Conservation (phyloP, 768 basidiomycete species). For the Lepiota brunneoincarnata region DNA sequence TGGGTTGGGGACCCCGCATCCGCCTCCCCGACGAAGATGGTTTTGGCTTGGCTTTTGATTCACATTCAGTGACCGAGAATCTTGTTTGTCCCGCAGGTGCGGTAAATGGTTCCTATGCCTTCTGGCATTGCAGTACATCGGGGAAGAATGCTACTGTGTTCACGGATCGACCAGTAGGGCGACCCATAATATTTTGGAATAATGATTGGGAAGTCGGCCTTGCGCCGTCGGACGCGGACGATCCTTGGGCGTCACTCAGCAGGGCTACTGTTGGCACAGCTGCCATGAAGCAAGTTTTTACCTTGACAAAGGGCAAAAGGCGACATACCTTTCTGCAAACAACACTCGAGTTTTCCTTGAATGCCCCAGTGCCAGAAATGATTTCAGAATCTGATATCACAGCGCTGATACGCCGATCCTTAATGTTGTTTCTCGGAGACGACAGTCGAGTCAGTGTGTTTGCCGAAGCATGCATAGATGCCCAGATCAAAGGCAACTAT, state of each 20-base stretch:
- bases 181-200: slow-evolving; percentile 18
- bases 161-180: slow-evolving; percentile 8
- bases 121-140: slow-evolving; percentile 12
- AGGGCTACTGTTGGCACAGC: slow-evolving; percentile 14
- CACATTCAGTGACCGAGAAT: background rate
- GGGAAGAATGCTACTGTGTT: slow-evolving; percentile 9
- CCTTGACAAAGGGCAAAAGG: too few species aligned
- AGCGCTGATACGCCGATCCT: too few species aligned
- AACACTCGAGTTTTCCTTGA: too few species aligned
- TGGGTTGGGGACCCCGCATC: slow-evolving; percentile 12
- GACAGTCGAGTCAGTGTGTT: too few species aligned
- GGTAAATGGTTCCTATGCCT: background rate
- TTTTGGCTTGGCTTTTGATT: slow-evolving; percentile 14
- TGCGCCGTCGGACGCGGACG: slow-evolving; percentile 13
- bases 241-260: slow-evolving; percentile 14
- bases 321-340: too few species aligned
- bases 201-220: slow-evolving; percentile 9
- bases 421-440: too few species aligned
- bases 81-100: background rate
- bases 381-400: too few species aligned
- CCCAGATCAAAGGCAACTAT: too few species aligned
- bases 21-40: slow-evolving; percentile 18
- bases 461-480: too few species aligned
- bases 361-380: too few species aligned
- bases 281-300: slow-evolving; percentile 18